Evolutionary conservation across 2,329 filamentous ascomycete genomes (phyloP).

Genomic region (Cercospora sp.): DNA sequence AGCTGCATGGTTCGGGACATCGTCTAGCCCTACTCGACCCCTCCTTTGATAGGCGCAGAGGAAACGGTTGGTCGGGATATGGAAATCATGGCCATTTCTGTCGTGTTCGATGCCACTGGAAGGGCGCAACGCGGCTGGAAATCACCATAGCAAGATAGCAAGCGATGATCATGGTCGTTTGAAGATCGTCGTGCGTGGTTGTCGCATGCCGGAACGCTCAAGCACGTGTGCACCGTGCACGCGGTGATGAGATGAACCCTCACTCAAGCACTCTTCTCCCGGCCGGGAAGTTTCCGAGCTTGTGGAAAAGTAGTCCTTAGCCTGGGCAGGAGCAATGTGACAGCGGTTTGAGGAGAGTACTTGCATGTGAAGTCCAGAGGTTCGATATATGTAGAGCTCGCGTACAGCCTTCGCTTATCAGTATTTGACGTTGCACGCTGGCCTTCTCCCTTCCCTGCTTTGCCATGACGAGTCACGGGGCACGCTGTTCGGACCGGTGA

Average conservation of each 20-base stretch:
- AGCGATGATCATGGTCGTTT: neutral
- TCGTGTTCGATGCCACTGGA: neutral
- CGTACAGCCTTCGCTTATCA: neutral
- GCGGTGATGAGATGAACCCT: neutral
- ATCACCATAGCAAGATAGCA: neutral
- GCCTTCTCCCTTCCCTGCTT: neutral
- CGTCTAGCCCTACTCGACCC: neutral
- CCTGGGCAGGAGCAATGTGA: neutral
- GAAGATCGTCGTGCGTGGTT: neutral
- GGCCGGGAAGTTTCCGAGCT: neutral
- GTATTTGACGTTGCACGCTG: neutral
- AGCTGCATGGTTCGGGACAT: slow-evolving; percentile 2
- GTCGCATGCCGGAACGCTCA: neutral
- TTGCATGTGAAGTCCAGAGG: slow-evolving; percentile 6
- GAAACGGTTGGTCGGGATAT: slow-evolving; percentile 11
- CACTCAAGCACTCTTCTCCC: neutral
- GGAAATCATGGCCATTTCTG: neutral
- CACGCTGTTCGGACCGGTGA: neutral
- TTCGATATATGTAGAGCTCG: neutral
- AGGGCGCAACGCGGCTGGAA: neutral
- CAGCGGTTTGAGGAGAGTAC: neutral
- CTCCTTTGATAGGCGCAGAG: slow-evolving; percentile 1
- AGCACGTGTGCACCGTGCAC: neutral
- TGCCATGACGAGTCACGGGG: neutral
- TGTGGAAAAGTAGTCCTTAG: neutral